phyloP scores from a whole-genome alignment of 306 rosid species.

The Canavalia ensiformis region DNA sequence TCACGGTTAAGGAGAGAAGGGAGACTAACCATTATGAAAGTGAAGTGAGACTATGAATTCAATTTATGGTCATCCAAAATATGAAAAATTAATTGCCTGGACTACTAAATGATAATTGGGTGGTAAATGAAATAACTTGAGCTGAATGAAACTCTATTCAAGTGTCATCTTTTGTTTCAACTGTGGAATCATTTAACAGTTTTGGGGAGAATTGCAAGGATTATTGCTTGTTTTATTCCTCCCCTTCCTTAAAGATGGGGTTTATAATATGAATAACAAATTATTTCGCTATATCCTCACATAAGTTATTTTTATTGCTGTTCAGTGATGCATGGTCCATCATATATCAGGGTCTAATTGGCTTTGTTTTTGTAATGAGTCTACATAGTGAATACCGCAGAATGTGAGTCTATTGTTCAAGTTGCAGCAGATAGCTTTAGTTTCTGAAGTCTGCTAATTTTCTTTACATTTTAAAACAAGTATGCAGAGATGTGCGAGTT shows the following conservation, averaged over 20 bases:
- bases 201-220: neutral
- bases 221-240: neutral
- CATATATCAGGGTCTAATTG: conserved; percentile 10
- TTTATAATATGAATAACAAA: neutral
- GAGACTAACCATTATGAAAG: too few species aligned
- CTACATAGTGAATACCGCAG: neutral
- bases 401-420: conserved; percentile 8
- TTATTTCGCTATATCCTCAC: conserved; percentile 1
- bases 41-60: too few species aligned
- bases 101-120: neutral
- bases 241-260: neutral
- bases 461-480: conserved; percentile 22
- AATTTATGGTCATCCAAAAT: too few species aligned
- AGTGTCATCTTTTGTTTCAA: neutral
- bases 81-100: too few species aligned
- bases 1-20: too few species aligned
- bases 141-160: neutral
- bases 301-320: neutral
- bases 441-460: conserved; percentile 38
- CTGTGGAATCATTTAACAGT: conserved; percentile 2
- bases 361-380: neutral
- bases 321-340: neutral
- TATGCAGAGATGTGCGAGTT: conserved; percentile 14
- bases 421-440: neutral
- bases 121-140: conserved; percentile 16